These are phyloP conservation scores for Quercus cerris DNA, from an alignment of 306 rosid species.

Conservation along the genomic window DNA sequence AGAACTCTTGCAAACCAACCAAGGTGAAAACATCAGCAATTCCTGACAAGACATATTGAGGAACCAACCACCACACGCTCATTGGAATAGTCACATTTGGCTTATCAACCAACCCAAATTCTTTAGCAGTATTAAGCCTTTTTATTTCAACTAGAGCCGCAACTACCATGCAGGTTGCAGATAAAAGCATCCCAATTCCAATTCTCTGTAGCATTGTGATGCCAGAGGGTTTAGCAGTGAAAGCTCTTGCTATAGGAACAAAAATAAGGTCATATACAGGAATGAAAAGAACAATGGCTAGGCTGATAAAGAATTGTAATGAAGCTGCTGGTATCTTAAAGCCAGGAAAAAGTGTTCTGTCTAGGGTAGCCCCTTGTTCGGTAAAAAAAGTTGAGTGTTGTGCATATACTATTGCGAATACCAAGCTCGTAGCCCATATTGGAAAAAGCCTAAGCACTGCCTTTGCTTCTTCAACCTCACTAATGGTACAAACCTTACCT, in stretches of 20 bases:
- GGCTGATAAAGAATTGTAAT: constrained; percentile 37
- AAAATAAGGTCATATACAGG: constrained; percentile 59
- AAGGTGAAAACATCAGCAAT: constrained; percentile 51
- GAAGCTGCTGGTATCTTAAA: constrained; percentile 57
- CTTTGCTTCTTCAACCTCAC: constrained; percentile 55
- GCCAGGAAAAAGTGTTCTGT: constrained; percentile 43
- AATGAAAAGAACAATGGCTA: constrained; percentile 30
- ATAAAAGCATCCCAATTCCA: constrained; percentile 57
- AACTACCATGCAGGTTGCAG: constrained; percentile 30
- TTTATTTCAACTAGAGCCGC: constrained; percentile 59
- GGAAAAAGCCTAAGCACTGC: constrained; percentile 39
- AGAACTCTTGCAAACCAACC: constrained; percentile 80
- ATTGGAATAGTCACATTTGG: constrained; percentile 56
- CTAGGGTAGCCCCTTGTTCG: constrained; percentile 57
- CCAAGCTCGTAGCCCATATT: constrained; percentile 48
- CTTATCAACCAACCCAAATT: constrained; percentile 47
- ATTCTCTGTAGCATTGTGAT: constrained; percentile 70
- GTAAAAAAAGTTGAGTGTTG: constrained; percentile 50
- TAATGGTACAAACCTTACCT: constrained; percentile 14
- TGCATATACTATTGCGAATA: constrained; percentile 33
- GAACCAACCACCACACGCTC: constrained; percentile 78
- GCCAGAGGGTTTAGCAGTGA: constrained; percentile 56
- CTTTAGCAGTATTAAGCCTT: constrained; percentile 55
- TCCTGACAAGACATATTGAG: constrained; percentile 60
- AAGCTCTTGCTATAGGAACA: constrained; percentile 48